Evolutionary conservation across 2,329 filamentous ascomycete species (phyloP), one percentile per base, ranked within the genome.

Genomic region (Exophiala alcalophila): DNA sequence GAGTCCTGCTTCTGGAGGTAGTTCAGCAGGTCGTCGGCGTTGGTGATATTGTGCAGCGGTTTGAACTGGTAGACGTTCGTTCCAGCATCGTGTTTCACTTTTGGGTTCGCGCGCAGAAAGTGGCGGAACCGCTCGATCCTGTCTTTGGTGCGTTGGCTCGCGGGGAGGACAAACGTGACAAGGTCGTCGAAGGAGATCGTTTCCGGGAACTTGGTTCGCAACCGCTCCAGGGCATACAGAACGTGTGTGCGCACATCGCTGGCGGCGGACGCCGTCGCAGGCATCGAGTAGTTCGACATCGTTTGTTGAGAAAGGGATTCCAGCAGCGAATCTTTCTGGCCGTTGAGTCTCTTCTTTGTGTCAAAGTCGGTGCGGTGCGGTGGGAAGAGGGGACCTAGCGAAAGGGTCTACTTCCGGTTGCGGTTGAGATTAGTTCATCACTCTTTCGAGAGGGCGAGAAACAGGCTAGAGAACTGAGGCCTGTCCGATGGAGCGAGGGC

Each of bases 211-310:
- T 83, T 81, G 61, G 83, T 82, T 52, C 79, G 79, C 67, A 95
- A 79, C 62, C 88, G 86, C 50, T 90, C 81, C 61, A 94, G 82
- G 14, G 88, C 87, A 67, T 89, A 95, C 44, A 84, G 79, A 61
- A 96, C 83, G 64, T 94, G 86, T 9, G 89, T 94, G 71, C 88
- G 83, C 63, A 92, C 81, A 64, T 91, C 84, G 47, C 76, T 76
- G 54, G 89, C 88, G 38, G 83, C 86, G 60, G 83, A 84, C 18
- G 29, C 37, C 10, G 37, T 32, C 16, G 21, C 29, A 4, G 29
- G 29, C 16, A 19, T 16, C 16, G 29, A 16, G 15, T 32, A 32
- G 9, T 81, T 86, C 59, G 83, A 23, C 42, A 81, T 52, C 7
- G 19, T 32, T n/a, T 8, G 29, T 11, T 19, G 29, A 6, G 11